Evolutionary conservation across 208 protist genomes (phyloP).

Genomic region (Acanthamoeba culbertsoni): DNA sequence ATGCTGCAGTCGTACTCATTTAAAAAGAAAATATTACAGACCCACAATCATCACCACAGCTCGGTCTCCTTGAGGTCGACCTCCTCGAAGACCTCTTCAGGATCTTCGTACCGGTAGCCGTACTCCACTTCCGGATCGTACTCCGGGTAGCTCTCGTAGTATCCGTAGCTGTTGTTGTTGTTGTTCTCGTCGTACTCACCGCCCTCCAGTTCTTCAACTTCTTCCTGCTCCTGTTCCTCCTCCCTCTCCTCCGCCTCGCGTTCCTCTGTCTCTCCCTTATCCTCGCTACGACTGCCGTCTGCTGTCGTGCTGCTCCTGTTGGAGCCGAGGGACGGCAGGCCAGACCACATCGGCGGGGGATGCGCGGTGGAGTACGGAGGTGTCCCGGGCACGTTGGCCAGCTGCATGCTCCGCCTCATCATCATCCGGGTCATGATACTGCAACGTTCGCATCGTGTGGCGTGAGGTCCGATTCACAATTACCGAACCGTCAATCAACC

Average conservation of each 20-base stretch:
- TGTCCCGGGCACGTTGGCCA: neutral
- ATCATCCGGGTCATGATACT: conserved; percentile 56
- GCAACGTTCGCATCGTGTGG: too few species aligned
- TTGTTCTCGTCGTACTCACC: too few species aligned
- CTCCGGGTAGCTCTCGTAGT: neutral
- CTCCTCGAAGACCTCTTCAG: neutral
- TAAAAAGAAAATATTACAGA: too few species aligned
- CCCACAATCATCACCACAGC: neutral
- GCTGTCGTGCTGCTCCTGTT: neutral
- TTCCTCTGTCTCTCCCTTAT: neutral
- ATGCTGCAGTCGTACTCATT: too few species aligned
- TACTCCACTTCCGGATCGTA: conserved; percentile 5
- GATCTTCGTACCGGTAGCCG: neutral
- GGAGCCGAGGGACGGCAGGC: neutral
- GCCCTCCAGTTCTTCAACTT: too few species aligned
- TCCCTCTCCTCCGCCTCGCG: neutral
- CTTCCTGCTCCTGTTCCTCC: neutral
- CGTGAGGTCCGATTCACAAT: too few species aligned
- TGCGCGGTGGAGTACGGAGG: neutral
- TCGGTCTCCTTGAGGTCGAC: neutral
- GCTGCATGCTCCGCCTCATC: conserved; percentile 12
- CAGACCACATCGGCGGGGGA: neutral
- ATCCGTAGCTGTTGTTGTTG: too few species aligned
- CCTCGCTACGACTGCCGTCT: neutral
- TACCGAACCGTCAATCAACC: too few species aligned